Conservation (phyloP, 2,329 filamentous ascomycete genomes). For the Cladobotryum protrusum region DNA sequence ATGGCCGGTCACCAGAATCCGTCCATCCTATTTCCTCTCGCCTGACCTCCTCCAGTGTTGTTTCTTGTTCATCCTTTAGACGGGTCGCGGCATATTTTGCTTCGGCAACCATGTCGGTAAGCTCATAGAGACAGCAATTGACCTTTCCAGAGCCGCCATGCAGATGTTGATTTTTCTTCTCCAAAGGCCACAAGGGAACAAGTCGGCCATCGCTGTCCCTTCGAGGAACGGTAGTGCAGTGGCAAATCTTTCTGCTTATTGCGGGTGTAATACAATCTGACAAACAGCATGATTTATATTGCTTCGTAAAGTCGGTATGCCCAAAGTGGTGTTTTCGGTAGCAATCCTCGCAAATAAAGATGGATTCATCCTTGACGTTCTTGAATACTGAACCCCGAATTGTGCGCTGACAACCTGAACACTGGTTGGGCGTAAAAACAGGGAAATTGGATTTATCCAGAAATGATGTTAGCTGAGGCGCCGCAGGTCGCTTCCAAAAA, state of each 20-base stretch:
- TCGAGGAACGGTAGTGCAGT: conserved; percentile 17
- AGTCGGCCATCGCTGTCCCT: conserved; percentile 15
- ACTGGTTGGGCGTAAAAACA: conserved; percentile 15
- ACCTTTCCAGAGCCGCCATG: conserved; percentile 7
- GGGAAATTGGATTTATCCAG: conserved; percentile 11
- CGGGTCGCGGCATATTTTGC: conserved; percentile 19
- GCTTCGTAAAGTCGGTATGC: conserved; percentile 22
- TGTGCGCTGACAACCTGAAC: conserved; percentile 13
- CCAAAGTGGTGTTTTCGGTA: conserved; percentile 25
- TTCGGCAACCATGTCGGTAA: conserved; percentile 18
- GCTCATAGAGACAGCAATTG: conserved; percentile 13
- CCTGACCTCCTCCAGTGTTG: conserved; percentile 9
- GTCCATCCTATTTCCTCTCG: neutral
- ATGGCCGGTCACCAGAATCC: neutral
- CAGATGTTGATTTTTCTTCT: conserved; percentile 2
- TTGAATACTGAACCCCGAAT: conserved; percentile 22
- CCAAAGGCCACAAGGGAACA: conserved; percentile 15
- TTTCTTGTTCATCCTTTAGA: conserved; percentile 4
- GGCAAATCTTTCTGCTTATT: conserved; percentile 21
- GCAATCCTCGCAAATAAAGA: conserved; percentile 28
- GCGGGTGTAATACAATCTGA: conserved; percentile 19
- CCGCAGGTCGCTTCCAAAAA: conserved; percentile 21
- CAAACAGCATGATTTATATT: conserved; percentile 29
- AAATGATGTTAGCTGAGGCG: conserved; percentile 18
- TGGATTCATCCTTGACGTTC: conserved; percentile 6